These are phyloP conservation scores for Melocanna baccifera DNA, from an alignment of 176 grass and related monocot species.

Conservation along the genomic window DNA sequence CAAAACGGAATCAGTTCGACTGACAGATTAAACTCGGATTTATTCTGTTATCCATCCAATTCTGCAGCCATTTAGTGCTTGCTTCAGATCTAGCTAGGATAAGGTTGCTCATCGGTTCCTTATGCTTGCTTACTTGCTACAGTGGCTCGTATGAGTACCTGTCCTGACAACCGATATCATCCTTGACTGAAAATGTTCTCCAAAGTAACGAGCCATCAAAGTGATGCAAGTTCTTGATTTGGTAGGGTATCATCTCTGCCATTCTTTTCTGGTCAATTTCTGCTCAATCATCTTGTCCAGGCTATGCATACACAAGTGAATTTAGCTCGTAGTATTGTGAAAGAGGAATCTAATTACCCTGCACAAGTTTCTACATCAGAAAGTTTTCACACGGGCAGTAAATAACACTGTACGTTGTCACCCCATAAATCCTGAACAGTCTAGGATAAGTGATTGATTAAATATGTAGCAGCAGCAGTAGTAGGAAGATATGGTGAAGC, in stretches of 20 bases:
- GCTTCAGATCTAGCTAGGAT: background rate
- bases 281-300: background rate
- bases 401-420: background rate
- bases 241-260: background rate
- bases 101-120: background rate
- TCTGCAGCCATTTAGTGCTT: slow-evolving; percentile 27
- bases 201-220: background rate
- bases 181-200: background rate
- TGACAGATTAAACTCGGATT: background rate
- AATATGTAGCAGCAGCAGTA: slow-evolving; percentile 21
- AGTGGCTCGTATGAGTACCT: too few species aligned
- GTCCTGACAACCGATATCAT: background rate
- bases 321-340: background rate
- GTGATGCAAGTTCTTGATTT: background rate
- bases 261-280: background rate
- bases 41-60: background rate
- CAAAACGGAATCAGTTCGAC: background rate
- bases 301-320: background rate
- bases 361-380: background rate
- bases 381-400: background rate
- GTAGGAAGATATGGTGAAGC: slow-evolving; percentile 4
- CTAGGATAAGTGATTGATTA: background rate
- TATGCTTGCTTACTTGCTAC: background rate
- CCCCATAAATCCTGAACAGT: background rate
- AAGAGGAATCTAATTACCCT: background rate